These are phyloP conservation scores for Aegilops tauschii DNA, from an alignment of 176 grass and related monocot species.

Conservation along the genomic window DNA sequence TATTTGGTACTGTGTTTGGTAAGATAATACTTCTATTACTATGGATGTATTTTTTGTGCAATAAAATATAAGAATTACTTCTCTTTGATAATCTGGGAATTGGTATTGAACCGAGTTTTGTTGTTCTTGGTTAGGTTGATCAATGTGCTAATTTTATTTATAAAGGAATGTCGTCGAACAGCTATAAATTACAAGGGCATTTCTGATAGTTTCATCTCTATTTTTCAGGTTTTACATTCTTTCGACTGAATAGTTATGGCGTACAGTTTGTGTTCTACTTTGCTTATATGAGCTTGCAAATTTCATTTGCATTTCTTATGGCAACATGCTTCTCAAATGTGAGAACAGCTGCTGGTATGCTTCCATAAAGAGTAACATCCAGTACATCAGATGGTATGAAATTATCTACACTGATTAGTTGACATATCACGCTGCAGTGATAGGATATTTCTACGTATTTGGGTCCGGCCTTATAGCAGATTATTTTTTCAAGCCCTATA, in stretches of 20 bases:
- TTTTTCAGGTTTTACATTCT: constrained; percentile 69
- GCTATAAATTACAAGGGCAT: background rate
- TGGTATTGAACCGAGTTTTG: background rate
- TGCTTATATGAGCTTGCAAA: constrained; percentile 79
- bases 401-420: constrained; percentile 23
- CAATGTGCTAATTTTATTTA: background rate
- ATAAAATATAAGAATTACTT: background rate
- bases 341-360: constrained; percentile 69
- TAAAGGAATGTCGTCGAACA: background rate
- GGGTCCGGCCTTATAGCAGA: constrained; percentile 55
- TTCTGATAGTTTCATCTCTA: constrained; percentile 12
- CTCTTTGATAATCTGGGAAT: background rate
- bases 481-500: constrained; percentile 49
- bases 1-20: constrained; percentile 73
- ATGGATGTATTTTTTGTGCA: constrained; percentile 3
- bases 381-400: background rate
- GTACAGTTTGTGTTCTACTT: constrained; percentile 73
- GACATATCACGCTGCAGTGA: constrained; percentile 53
- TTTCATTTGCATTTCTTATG: constrained; percentile 68
- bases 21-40: constrained; percentile 22
- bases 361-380: constrained; percentile 4
- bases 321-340: constrained; percentile 61
- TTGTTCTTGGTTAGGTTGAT: constrained; percentile 4
- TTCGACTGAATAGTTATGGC: constrained; percentile 57
- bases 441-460: constrained; percentile 80